These are phyloP conservation scores for Galerina sulciceps DNA, from an alignment of 768 basidiomycete species.

Conservation along the genomic window DNA sequence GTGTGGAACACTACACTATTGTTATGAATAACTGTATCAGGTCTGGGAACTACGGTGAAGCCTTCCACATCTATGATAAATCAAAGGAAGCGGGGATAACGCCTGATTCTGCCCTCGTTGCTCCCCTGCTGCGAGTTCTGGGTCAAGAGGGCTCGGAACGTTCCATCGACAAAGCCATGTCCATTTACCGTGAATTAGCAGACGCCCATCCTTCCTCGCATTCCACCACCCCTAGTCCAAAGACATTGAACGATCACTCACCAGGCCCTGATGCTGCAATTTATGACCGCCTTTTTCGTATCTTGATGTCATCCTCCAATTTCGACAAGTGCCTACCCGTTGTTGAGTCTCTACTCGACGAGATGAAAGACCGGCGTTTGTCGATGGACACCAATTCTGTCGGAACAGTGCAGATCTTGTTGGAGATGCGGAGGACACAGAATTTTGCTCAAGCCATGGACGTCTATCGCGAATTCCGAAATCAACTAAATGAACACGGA, in stretches of 20 bases:
- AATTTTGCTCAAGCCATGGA: conserved; percentile 63
- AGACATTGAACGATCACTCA: conserved; percentile 32
- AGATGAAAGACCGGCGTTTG: conserved; percentile 63
- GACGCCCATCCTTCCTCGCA: conserved; percentile 14
- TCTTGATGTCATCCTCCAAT: conserved; percentile 47
- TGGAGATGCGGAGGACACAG: conserved; percentile 68
- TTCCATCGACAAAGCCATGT: conserved; percentile 56
- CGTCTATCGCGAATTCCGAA: conserved; percentile 53
- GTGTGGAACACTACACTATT: conserved; percentile 54
- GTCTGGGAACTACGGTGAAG: conserved; percentile 39
- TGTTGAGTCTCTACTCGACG: conserved; percentile 57
- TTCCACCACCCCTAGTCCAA: background rate
- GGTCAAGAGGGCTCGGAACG: conserved; percentile 46
- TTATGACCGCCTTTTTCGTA: conserved; percentile 58
- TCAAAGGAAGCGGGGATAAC: conserved; percentile 45
- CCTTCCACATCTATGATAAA: conserved; percentile 53
- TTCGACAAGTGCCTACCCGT: conserved; percentile 51
- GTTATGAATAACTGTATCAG: conserved; percentile 56
- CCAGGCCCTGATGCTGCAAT: conserved; percentile 53
- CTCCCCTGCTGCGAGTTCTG: conserved; percentile 57
- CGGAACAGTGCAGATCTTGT: conserved; percentile 56
- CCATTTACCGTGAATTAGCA: conserved; percentile 40
- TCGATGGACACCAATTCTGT: conserved; percentile 45
- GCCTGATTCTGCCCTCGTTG: conserved; percentile 54
- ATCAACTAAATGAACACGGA: conserved; percentile 56